Evolutionary conservation across 805 yeast species (phyloP).

Genomic region (Yarrowia deformans): DNA sequence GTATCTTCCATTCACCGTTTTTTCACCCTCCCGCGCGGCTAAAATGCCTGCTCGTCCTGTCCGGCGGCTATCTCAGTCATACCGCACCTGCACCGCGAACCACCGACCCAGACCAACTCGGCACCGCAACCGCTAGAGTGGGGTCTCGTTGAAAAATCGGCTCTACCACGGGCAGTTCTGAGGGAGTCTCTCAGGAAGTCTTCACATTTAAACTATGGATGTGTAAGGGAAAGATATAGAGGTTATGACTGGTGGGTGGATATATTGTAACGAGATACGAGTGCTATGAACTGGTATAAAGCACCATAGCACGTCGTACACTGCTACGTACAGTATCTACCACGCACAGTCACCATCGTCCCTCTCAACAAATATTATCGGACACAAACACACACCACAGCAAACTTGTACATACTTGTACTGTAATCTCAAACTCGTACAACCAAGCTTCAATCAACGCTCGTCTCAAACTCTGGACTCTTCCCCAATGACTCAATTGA

Average conservation of each 20-base stretch:
- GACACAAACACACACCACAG: too few relatives aligned
- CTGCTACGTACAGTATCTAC: too few relatives aligned
- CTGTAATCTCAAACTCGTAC: too few relatives aligned
- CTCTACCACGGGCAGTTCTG: background rate
- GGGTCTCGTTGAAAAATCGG: background rate
- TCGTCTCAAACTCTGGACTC: too few relatives aligned
- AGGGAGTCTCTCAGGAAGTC: background rate
- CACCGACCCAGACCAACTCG: background rate
- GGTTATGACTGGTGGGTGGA: background rate
- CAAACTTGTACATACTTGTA: too few relatives aligned
- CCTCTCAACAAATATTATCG: too few relatives aligned
- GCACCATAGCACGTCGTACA: too few relatives aligned
- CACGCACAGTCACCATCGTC: too few relatives aligned
- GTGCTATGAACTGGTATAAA: too few relatives aligned
- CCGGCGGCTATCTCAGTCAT: background rate
- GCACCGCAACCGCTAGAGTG: background rate
- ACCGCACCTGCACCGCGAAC: background rate
- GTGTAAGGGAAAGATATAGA: background rate
- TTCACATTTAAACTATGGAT: background rate
- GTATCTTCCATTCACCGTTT: background rate
- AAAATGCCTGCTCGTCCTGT: background rate
- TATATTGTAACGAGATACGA: too few relatives aligned
- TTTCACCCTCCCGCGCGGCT: conserved; percentile 1
- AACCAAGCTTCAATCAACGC: too few relatives aligned
- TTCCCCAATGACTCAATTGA: too few relatives aligned